Percentiles rank a stretch among this genome's conserved stretches.
Evolutionary conservation across 192 early-diverging fungal species (phyloP).

Genomic region (Linnemannia zychae): DNA sequence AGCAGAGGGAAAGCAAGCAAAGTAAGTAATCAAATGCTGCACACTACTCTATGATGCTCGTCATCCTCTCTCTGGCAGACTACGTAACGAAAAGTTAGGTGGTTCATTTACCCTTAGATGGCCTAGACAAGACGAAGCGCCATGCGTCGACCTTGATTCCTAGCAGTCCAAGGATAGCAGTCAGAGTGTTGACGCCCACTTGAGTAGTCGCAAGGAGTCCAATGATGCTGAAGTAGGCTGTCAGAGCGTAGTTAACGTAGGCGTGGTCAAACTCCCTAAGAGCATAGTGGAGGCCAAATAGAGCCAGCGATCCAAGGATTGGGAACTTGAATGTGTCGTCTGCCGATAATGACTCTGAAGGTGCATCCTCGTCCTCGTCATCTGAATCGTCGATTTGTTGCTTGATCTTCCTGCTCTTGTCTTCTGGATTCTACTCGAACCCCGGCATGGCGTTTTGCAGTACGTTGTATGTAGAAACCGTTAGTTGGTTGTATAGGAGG

Average conservation of each 20-base stretch:
- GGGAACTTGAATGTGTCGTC: conserved; percentile 93
- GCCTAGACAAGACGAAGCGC: conserved; percentile 72
- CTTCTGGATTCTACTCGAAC: conserved; percentile 46
- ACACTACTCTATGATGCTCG: neutral
- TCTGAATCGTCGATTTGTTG: conserved; percentile 66
- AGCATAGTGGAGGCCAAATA: conserved; percentile 85
- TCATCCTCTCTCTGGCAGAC: neutral
- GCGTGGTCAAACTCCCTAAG: conserved; percentile 85
- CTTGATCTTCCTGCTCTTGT: conserved; percentile 41
- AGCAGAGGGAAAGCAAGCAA: neutral
- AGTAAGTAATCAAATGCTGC: neutral
- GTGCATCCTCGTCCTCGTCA: conserved; percentile 70
- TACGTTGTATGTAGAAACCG: neutral
- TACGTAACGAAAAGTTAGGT: neutral
- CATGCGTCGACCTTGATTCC: conserved; percentile 74
- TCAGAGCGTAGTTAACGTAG: conserved; percentile 82
- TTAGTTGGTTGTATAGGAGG: neutral
- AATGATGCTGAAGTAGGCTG: conserved; percentile 85
- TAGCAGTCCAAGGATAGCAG: conserved; percentile 55
- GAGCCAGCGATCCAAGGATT: conserved; percentile 83
- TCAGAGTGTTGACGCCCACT: conserved; percentile 62
- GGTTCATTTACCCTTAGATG: conserved; percentile 65
- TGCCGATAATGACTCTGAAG: conserved; percentile 77
- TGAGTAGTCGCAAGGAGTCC: conserved; percentile 79
- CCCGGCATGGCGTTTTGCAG: neutral